These are phyloP conservation scores for Cyclanthera cordifolia DNA, from an alignment of 306 rosid genomes.

Conservation along the genomic window DNA sequence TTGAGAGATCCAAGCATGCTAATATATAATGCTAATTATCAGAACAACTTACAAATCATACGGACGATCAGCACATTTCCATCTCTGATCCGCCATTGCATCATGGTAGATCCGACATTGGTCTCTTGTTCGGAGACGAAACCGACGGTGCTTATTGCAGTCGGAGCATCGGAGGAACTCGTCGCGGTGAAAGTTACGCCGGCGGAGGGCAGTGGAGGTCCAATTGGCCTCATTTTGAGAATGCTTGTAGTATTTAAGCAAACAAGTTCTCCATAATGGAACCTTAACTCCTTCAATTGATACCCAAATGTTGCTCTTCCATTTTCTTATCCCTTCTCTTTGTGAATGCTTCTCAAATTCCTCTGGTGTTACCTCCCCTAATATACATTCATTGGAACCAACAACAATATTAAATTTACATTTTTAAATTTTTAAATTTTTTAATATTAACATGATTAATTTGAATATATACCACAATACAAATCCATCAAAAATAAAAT, in stretches of 20 bases:
- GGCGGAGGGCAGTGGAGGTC: constrained; percentile 6
- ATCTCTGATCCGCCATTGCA: constrained; percentile 14
- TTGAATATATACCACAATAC: too few relatives aligned
- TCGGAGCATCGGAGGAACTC: constrained; percentile 25
- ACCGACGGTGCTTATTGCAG: constrained; percentile 33
- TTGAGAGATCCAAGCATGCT: too few relatives aligned
- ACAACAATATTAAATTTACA: too few relatives aligned
- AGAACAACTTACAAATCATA: not conserved
- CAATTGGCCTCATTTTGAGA: constrained; percentile 23
- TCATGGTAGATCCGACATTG: constrained; percentile 20
- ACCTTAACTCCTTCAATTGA: constrained; percentile 9
- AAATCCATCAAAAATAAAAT: too few relatives aligned
- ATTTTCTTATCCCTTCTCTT: constrained; percentile 19
- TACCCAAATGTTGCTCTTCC: constrained; percentile 41
- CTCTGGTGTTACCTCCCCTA: constrained; percentile 17
- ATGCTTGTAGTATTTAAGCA: constrained; percentile 17
- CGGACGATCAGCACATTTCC: constrained; percentile 23
- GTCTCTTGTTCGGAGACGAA: constrained; percentile 10
- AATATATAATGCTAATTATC: too few relatives aligned
- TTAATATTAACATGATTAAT: too few relatives aligned
- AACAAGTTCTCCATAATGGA: not conserved
- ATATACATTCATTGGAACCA: not conserved
- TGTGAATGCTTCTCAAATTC: constrained; percentile 28
- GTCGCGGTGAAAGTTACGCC: constrained; percentile 24
- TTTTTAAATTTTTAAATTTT: too few relatives aligned